Evolutionary conservation across 1,284 basidiomycete genomes (phyloP), one percentile per base, ranked within the genome.

Genomic region (Pascua guehoae): DNA sequence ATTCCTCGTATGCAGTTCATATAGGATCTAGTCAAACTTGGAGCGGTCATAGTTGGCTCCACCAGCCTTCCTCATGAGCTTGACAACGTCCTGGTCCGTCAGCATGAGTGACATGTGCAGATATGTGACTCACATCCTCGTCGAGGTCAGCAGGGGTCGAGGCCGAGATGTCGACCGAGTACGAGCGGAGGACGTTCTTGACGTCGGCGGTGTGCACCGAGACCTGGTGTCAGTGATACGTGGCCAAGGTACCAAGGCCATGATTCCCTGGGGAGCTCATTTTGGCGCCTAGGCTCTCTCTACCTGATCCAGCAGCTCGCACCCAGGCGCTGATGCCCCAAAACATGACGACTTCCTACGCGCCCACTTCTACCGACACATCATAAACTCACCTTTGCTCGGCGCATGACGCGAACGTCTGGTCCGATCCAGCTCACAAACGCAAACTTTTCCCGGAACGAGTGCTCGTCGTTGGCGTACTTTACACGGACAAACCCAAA

Each of bases 361-460:
- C 5, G 10, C 45, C 45, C 24, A 36, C 40, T 1, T 41, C 32
- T 7, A 32, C 24, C 24, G 24, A 32, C 24, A 32, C 24, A n/a
- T 1, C 24, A 12, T 24, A 2, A 50, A 74, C 83, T 63, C 64
- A 89, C 90, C 85, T 89, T 92, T 46, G 87, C 91, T 78, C 86
- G 88, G 61, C 91, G 83, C 91, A 94, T 92, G 64, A 92, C 81
- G 80, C 89, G 90, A 78, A 89, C 91, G 46, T 81, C 78, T 41
- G 84, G 81, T 43, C 91, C 91, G 76, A 94, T 93, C 91, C 91
- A 94, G 57, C 87, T 85, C 74, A 94, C 83, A 68, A 94, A 82
- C 64, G 90, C 84, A 78, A 94, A 94, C 81, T 93, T 94, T 81
- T 92, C 88, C 61, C 91, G 84, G 76, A 82, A 86, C 47, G 88